Evolutionary conservation across 208 protist species (phyloP).

Genomic region (Trypanosoma avium): DNA sequence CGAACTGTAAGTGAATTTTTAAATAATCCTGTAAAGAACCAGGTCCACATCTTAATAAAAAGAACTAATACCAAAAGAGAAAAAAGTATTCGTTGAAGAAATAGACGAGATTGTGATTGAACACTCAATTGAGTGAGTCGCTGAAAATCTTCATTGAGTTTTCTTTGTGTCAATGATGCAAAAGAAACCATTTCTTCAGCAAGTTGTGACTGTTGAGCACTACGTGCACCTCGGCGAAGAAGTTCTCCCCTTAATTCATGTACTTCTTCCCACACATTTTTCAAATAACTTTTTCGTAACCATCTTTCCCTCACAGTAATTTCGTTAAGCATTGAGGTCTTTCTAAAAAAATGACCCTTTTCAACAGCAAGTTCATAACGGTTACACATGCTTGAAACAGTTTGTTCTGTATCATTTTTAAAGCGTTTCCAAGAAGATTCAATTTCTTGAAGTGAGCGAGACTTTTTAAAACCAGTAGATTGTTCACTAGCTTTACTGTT

Average conservation of each 20-base stretch:
- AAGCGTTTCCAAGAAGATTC: slow-evolving; percentile 67
- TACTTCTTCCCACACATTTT: slow-evolving; percentile 87
- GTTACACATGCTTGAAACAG: slow-evolving; percentile 83
- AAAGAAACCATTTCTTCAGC: slow-evolving; percentile 90
- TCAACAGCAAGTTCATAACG: slow-evolving; percentile 88
- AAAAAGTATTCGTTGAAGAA: slow-evolving; percentile 63
- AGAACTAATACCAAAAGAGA: slow-evolving; percentile 53
- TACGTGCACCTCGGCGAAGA: slow-evolving; percentile 83
- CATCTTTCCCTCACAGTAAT: slow-evolving; percentile 86
- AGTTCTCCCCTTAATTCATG: slow-evolving; percentile 88
- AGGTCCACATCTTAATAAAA: slow-evolving; percentile 83
- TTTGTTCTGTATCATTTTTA: slow-evolving; percentile 65
- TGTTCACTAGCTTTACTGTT: slow-evolving; percentile 44
- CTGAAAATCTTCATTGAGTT: slow-evolving; percentile 89
- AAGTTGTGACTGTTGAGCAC: slow-evolving; percentile 86
- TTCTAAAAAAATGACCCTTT: slow-evolving; percentile 81
- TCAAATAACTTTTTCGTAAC: slow-evolving; percentile 87
- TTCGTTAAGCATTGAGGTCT: slow-evolving; percentile 81
- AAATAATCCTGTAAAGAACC: slow-evolving; percentile 63
- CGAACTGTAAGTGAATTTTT: slow-evolving; percentile 72
- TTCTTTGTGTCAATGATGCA: slow-evolving; percentile 76
- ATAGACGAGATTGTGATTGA: slow-evolving; percentile 76
- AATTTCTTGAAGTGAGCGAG: slow-evolving; percentile 76
- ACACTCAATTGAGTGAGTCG: slow-evolving; percentile 81
- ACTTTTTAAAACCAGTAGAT: slow-evolving; percentile 16